Evolutionary conservation across 2,329 filamentous ascomycete genomes (phyloP), one percentile per base, ranked within the genome.

Genomic region (Diplodia mutila): DNA sequence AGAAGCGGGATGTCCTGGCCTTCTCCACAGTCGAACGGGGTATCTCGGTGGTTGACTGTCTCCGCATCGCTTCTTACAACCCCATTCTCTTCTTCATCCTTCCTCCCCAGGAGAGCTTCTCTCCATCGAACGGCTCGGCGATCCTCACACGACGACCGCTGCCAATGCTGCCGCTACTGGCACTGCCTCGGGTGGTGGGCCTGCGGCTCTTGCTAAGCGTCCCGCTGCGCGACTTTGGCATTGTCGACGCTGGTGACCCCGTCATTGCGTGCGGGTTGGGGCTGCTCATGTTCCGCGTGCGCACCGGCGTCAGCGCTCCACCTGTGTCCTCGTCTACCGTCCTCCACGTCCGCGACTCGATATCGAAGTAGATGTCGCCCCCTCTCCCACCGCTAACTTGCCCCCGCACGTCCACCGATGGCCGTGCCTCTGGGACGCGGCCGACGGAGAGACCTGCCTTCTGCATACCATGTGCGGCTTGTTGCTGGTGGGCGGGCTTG

Each of bases 1-100:
- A 23, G 29, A 37, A 23, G 53, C 29, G n/a, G 32, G 11, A 27
- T 39, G 53, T 37, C 18, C n/a, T 46, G n/a, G 42, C 42, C 39
- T 46, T 21, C 54, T 46, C 54, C 37, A 59, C 21, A 23, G 3
- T 23, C 29, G 7, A 25, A 12, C 7, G 32, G 21, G 54, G 12
- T 8, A 42, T 37, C 53, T 37, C 53, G 8, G 12, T n/a, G 14
- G 32, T 55, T 21, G 39, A 32, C 25, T 21, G 55, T 27, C 27
- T 12, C 14, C 46, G 25, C 59, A 14, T 23, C 59, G 29, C 11
- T 14, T 34, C 27, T 51, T 25, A 63, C 46, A 67, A 25, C 3
- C 65, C 65, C 46, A 67, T 67, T 34, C 65, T 61, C 55, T n/a
- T 67, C 48, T 67, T 67, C 46, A 67, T 37, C 65, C 46, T 53